phyloP scores from a whole-genome alignment of 2,329 filamentous ascomycete genomes.

The Aureobasidium sp. region DNA sequence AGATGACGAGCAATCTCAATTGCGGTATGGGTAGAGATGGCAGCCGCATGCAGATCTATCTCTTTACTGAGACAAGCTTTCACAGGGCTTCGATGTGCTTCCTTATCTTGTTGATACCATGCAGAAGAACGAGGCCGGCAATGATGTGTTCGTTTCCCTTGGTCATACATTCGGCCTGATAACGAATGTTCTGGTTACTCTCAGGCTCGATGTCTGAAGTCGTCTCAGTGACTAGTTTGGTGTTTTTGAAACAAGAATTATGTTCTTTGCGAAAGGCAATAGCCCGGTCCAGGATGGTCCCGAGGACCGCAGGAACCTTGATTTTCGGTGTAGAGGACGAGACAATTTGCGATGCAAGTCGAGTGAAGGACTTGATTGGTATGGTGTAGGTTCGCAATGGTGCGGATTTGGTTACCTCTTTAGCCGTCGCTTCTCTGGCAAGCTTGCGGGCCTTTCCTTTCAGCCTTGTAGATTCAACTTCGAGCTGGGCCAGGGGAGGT shows the following conservation, averaged over 20 bases:
- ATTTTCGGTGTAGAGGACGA: too few relatives aligned
- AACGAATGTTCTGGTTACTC: background rate
- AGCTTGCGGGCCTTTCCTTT: background rate
- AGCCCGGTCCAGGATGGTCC: too few relatives aligned
- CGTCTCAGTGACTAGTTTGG: too few relatives aligned
- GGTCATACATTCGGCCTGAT: background rate
- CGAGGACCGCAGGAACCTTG: too few relatives aligned
- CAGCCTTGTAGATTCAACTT: background rate
- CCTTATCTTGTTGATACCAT: background rate
- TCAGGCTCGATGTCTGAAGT: background rate
- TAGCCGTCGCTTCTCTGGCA: too few relatives aligned
- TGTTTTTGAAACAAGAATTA: too few relatives aligned
- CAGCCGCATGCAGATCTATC: background rate
- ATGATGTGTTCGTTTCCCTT: background rate
- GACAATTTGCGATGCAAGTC: background rate
- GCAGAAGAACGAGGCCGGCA: background rate
- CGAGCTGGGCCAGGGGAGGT: background rate
- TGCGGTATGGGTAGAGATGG: too few relatives aligned
- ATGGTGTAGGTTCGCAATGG: background rate
- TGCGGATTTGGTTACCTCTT: background rate
- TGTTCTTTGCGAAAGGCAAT: too few relatives aligned
- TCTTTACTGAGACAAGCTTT: background rate
- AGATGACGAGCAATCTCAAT: too few relatives aligned
- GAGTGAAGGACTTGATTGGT: background rate
- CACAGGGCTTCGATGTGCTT: background rate